Evolutionary conservation across 768 basidiomycete species (phyloP).

Genomic region (Tylopilus plumbeoviolaceoides): DNA sequence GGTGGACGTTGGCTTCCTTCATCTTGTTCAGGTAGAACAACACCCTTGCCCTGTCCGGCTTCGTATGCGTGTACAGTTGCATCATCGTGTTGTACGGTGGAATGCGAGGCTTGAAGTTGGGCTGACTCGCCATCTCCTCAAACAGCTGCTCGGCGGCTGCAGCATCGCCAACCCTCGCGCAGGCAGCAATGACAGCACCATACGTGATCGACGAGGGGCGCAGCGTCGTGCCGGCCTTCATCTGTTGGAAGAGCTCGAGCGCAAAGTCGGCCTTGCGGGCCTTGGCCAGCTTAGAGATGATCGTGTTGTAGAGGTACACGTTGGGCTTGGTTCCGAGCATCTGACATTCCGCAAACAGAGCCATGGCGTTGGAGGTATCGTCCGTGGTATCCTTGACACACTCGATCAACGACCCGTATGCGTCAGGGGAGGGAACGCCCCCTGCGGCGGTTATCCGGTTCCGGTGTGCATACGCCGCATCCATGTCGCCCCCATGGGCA

Average conservation of each 20-base stretch:
- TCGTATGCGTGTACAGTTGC: constrained; percentile 90
- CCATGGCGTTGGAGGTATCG: constrained; percentile 83
- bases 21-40: constrained; percentile 74
- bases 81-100: constrained; percentile 99
- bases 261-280: constrained; percentile 92
- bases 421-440: constrained; percentile 77
- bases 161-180: constrained; percentile 88
- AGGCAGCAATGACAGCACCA: constrained; percentile 90
- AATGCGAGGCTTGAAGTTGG: constrained; percentile 80
- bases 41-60: constrained; percentile 76
- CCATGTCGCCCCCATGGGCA: constrained; percentile 76
- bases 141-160: constrained; percentile 79
- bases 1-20: constrained; percentile 52
- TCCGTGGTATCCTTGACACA: constrained; percentile 93
- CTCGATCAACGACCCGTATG: constrained; percentile 88
- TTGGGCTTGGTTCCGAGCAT: constrained; percentile 68
- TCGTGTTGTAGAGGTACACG: constrained; percentile 92
- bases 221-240: constrained; percentile 60
- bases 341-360: constrained; percentile 77
- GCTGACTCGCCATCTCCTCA: constrained; percentile 70
- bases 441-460: constrained; percentile 72
- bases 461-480: constrained; percentile 79
- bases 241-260: constrained; percentile 80
- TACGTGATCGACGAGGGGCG: constrained; percentile 85
- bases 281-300: constrained; percentile 92